phyloP scores from a whole-genome alignment of 805 yeast species.

The Schizosaccharomyces osmophilus region DNA sequence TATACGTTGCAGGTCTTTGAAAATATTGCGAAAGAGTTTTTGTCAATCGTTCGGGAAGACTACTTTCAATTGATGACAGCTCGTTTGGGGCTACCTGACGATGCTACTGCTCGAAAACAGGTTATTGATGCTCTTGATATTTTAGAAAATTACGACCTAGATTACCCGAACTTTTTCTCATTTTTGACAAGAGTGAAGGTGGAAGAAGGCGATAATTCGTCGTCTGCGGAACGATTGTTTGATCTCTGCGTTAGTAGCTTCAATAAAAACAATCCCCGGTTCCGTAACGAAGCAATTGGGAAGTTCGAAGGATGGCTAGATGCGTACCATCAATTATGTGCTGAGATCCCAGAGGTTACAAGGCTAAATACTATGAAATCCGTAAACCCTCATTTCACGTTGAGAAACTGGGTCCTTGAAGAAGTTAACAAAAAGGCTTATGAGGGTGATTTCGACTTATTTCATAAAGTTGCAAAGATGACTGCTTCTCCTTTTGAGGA shows the following conservation, averaged over 20 bases:
- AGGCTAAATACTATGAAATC: not conserved
- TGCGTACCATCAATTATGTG: no score
- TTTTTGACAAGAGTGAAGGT: not conserved
- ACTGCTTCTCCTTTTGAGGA: constrained; percentile 40
- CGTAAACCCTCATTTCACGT: constrained; percentile 27
- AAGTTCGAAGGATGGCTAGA: no score
- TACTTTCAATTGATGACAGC: constrained; percentile 20
- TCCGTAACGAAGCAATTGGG: no score
- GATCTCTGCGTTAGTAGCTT: no score
- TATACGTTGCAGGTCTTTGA: constrained; percentile 46
- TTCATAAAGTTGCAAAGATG: constrained; percentile 47
- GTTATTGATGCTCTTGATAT: constrained; percentile 16
- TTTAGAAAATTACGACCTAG: constrained; percentile 20
- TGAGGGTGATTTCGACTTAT: constrained; percentile 24
- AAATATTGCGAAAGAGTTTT: constrained; percentile 38
- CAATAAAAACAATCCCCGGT: no score
- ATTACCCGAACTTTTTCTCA: constrained; percentile 30
- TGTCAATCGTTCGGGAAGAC: constrained; percentile 22
- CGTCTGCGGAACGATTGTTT: not conserved
- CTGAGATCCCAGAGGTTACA: no score
- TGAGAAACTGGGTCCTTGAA: constrained; percentile 66
- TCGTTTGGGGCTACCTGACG: constrained; percentile 29
- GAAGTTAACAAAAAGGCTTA: constrained; percentile 45
- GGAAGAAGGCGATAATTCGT: not conserved
- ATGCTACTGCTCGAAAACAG: constrained; percentile 4